Evolutionary conservation across 2,329 filamentous ascomycete species (phyloP).

Genomic region (Claviceps purpurea): DNA sequence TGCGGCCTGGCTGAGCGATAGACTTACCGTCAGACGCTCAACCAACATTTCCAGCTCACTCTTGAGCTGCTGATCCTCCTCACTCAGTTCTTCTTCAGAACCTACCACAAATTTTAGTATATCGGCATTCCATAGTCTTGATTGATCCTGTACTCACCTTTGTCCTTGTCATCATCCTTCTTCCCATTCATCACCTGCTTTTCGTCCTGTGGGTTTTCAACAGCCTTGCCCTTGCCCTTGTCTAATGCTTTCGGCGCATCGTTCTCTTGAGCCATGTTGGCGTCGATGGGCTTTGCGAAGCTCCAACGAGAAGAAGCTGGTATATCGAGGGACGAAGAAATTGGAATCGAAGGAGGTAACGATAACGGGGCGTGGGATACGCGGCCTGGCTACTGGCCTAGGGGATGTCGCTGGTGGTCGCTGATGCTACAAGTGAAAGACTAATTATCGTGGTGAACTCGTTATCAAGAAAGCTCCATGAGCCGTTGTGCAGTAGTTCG

Average conservation of each 20-base stretch:
- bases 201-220: slow-evolving; percentile 55
- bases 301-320: slow-evolving; percentile 8
- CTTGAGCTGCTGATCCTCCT: slow-evolving; percentile 97
- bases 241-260: slow-evolving; percentile 72
- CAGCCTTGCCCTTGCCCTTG: slow-evolving; percentile 93
- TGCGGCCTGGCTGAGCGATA: not conserved
- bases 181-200: slow-evolving; percentile 59
- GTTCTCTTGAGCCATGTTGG: slow-evolving; percentile 83
- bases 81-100: slow-evolving; percentile 74
- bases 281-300: slow-evolving; percentile 16
- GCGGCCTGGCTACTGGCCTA: not conserved
- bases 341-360: slow-evolving; percentile 3
- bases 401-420: not conserved
- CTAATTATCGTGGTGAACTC: slow-evolving; percentile 18
- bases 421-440: not conserved
- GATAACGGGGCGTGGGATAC: not conserved
- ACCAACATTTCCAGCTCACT: slow-evolving; percentile 96
- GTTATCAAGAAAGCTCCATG: slow-evolving; percentile 21
- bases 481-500: slow-evolving; percentile 15
- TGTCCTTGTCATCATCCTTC: slow-evolving; percentile 57
- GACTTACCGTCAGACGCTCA: slow-evolving; percentile 71
- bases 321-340: slow-evolving; percentile 1
- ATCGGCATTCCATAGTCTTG: slow-evolving; percentile 4
- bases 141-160: slow-evolving; percentile 24
- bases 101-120: slow-evolving; percentile 15